Evolutionary conservation across 352 stramenopile species (phyloP).

Genomic region (Globisporangium recalcitrans): DNA sequence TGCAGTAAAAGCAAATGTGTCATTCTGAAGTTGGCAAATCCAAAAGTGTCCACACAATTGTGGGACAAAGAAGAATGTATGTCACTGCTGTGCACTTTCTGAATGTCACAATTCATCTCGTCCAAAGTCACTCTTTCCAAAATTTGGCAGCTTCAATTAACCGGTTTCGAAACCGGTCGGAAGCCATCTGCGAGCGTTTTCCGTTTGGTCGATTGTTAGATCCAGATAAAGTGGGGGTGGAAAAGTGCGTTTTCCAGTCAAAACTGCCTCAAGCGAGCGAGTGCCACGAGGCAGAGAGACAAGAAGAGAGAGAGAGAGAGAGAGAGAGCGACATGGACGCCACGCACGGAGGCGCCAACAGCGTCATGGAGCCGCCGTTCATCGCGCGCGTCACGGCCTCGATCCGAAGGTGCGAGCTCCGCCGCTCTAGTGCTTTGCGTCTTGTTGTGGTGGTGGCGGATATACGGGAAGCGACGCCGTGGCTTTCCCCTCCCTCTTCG

Average conservation of each 20-base stretch:
- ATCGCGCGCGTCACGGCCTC: slow-evolving; percentile 70
- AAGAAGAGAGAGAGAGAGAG: not conserved
- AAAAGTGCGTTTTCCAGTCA: not conserved
- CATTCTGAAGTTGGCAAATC: not conserved
- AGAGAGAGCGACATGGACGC: slow-evolving; percentile 10
- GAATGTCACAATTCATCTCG: too few relatives aligned
- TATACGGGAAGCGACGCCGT: not conserved
- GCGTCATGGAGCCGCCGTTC: slow-evolving; percentile 73
- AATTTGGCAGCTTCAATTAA: too few relatives aligned
- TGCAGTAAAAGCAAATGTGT: not conserved
- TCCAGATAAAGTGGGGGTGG: not conserved
- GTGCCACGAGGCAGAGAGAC: not conserved
- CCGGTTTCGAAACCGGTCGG: too few relatives aligned
- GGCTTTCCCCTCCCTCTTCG: not conserved
- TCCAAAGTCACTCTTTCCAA: too few relatives aligned
- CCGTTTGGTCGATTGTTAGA: too few relatives aligned
- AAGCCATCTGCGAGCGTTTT: too few relatives aligned
- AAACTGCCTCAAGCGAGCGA: not conserved
- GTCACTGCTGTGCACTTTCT: too few relatives aligned
- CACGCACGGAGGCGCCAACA: slow-evolving; percentile 55
- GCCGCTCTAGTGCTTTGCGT: not conserved
- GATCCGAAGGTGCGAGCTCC: slow-evolving; percentile 56
- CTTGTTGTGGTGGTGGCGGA: not conserved
- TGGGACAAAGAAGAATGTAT: too few relatives aligned
- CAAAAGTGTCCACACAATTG: too few relatives aligned